Percentiles rank a stretch among this genome's conserved stretches.
Conservation (phyloP, 768 basidiomycete genomes). For the Termitomyces sp. region DNA sequence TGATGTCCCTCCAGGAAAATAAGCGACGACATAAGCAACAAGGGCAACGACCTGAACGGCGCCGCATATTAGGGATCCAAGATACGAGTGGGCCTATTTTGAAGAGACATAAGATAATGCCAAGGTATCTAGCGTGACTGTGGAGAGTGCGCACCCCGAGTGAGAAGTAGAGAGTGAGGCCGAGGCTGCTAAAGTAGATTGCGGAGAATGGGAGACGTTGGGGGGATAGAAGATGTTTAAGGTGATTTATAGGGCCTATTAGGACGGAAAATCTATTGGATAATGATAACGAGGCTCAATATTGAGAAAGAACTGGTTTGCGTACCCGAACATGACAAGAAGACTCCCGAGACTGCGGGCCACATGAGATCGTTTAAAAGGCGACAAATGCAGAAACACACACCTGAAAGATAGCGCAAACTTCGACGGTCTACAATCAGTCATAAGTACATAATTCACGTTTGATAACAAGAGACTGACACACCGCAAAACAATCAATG, state of each 20-base stretch:
- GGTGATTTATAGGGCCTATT: constrained; percentile 85
- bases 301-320: not conserved
- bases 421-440: constrained; percentile 71
- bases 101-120: not conserved
- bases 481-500: constrained; percentile 38
- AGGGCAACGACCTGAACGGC: constrained; percentile 83
- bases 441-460: constrained; percentile 2
- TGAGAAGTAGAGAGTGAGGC: constrained; percentile 87
- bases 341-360: constrained; percentile 69
- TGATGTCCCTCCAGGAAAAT: constrained; percentile 88
- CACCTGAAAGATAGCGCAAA: constrained; percentile 88
- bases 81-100: constrained; percentile 72
- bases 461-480: constrained; percentile 12
- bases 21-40: constrained; percentile 85
- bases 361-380: constrained; percentile 5
- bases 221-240: constrained; percentile 79
- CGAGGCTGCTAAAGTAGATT: constrained; percentile 80
- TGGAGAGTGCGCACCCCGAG: constrained; percentile 58
- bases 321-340: constrained; percentile 94
- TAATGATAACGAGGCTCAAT: not conserved
- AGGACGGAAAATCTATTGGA: constrained; percentile 68
- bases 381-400: constrained; percentile 1
- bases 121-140: not conserved
- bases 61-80: constrained; percentile 82
- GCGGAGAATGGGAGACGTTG: constrained; percentile 82